Conservation (phyloP, 73 alveolate genomes). For the Breviolum minutum region DNA sequence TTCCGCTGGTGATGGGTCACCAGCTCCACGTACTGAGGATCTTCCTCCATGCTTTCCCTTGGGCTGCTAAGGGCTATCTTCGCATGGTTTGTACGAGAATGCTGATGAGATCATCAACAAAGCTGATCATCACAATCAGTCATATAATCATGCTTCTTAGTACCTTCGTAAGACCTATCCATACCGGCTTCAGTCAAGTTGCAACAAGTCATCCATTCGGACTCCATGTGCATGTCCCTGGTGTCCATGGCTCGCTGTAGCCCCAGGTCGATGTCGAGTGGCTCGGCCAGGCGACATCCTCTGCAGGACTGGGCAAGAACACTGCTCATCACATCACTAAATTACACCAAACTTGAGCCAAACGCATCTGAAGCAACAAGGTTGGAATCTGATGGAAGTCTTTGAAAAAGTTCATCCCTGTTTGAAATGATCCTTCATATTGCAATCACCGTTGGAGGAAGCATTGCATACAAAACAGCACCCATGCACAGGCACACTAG, state of each 20-base stretch:
- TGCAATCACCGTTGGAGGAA: neutral
- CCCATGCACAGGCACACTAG: no score
- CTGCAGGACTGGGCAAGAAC: neutral
- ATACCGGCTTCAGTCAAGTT: neutral
- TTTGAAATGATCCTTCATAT: neutral
- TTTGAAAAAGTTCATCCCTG: neutral
- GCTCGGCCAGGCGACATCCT: conserved; percentile 3
- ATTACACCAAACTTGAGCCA: neutral
- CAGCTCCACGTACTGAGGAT: conserved; percentile 19
- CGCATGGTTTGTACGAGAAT: neutral
- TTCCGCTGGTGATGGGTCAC: conserved; percentile 14
- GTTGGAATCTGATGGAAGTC: neutral
- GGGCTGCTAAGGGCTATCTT: neutral
- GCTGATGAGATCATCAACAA: neutral
- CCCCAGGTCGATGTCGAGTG: neutral
- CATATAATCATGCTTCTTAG: neutral
- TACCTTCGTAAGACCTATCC: neutral
- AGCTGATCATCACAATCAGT: neutral
- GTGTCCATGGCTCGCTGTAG: no score
- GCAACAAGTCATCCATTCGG: conserved; percentile 5
- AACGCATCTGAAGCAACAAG: no score
- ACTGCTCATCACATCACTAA: neutral
- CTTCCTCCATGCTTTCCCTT: conserved; percentile 34
- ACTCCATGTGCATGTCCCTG: neutral
- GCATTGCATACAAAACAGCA: no score